Percentiles rank a stretch among this genome's conserved stretches.
Conservation (phyloP, 257 asterid species). For the Schizonepeta tenuifolia region DNA sequence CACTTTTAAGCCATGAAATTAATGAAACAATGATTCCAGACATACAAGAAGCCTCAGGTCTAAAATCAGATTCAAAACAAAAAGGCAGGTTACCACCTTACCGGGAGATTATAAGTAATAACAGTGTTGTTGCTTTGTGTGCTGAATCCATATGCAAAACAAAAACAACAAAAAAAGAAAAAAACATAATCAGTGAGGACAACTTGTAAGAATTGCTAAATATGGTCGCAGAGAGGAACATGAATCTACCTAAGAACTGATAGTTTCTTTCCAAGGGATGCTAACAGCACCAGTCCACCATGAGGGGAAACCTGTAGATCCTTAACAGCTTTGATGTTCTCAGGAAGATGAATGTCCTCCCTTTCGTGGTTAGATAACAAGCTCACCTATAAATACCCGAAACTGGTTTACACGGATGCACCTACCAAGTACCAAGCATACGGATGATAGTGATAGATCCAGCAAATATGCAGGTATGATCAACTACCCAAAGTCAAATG, state of each 20-base stretch:
- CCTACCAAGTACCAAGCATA: slow-evolving; percentile 12
- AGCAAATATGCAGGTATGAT: slow-evolving; percentile 2
- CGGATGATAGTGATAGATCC: slow-evolving; percentile 10
- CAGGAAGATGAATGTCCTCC: slow-evolving; percentile 75
- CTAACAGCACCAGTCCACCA: slow-evolving; percentile 71
- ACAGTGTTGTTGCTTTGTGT: slow-evolving; percentile 77
- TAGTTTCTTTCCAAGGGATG: slow-evolving; percentile 84
- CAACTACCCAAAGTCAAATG: slow-evolving; percentile 1
- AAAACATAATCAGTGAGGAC: slow-evolving; percentile 28
- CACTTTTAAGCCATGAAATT: neutral
- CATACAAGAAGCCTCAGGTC: slow-evolving; percentile 13
- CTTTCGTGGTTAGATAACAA: slow-evolving; percentile 56
- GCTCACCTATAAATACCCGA: slow-evolving; percentile 61
- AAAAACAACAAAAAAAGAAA: no score
- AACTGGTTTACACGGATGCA: slow-evolving; percentile 18
- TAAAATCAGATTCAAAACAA: slow-evolving; percentile 5
- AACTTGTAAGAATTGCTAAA: slow-evolving; percentile 25
- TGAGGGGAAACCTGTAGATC: slow-evolving; percentile 82
- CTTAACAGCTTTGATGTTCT: slow-evolving; percentile 64
- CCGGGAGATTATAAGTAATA: slow-evolving; percentile 83
- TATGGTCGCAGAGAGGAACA: slow-evolving; percentile 17
- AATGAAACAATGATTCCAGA: slow-evolving; percentile 3
- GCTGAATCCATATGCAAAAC: slow-evolving; percentile 47
- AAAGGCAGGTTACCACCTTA: slow-evolving; percentile 47
- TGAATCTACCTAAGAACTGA: slow-evolving; percentile 67